Evolutionary conservation across 2,329 filamentous ascomycete species (phyloP).

Genomic region (Chalara sp.): DNA sequence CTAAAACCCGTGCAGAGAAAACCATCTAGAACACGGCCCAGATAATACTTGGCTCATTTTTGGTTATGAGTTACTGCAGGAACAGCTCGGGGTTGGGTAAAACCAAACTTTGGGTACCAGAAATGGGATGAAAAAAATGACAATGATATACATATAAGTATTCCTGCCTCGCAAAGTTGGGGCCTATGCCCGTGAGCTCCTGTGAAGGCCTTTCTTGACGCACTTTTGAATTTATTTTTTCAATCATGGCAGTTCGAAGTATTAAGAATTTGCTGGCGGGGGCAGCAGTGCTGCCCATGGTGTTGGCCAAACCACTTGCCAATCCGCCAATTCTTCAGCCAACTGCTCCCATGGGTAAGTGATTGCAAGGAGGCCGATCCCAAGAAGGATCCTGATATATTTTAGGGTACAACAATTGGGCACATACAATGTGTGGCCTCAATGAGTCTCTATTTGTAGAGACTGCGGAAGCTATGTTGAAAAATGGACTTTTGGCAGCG

Average conservation of each 20-base stretch:
- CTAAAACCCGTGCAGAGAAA: no score
- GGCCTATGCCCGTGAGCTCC: no score
- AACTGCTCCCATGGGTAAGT: neutral
- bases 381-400: neutral
- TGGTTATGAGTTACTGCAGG: no score
- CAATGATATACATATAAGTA: no score
- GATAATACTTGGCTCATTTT: no score
- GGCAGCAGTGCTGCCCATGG: neutral
- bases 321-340: neutral
- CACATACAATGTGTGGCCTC: slow-evolving; percentile 39
- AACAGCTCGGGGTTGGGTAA: no score
- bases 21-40: no score
- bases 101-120: no score
- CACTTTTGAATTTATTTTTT: no score
- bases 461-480: slow-evolving; percentile 41
- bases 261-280: neutral
- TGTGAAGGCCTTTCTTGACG: no score
- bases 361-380: neutral
- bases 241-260: neutral
- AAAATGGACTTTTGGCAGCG: slow-evolving; percentile 40
- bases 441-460: slow-evolving; percentile 41
- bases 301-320: neutral
- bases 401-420: slow-evolving; percentile 41
- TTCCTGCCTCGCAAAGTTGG: no score
- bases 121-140: no score